A percentile compares a stretch with the other conserved stretches of the same genome.
phyloP scores from a whole-genome alignment of 2,329 filamentous ascomycete genomes.

The Aspergillus pseudoviridinutans region DNA sequence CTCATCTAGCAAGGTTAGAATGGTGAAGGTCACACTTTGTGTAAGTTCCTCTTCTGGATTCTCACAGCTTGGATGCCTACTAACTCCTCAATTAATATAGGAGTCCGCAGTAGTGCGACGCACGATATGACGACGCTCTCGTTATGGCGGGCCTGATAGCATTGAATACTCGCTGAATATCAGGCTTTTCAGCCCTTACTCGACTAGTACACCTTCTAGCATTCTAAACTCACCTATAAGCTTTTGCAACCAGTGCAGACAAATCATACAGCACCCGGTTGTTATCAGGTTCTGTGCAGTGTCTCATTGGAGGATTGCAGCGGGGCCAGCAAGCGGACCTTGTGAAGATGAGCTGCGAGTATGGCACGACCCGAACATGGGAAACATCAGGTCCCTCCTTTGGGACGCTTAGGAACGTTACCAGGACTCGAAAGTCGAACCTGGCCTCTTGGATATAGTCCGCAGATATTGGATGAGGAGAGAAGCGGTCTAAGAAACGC shows the following conservation, averaged over 20 bases:
- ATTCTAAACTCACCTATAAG: neutral
- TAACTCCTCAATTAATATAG: neutral
- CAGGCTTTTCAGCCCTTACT: neutral
- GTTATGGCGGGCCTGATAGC: neutral
- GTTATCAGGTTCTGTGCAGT: neutral
- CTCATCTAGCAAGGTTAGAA: neutral
- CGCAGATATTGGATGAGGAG: neutral
- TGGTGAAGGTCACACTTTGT: neutral
- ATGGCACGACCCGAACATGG: neutral
- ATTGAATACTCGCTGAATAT: neutral
- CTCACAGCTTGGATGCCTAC: neutral
- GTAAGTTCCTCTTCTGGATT: neutral
- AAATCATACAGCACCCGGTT: neutral
- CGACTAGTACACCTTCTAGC: too few relatives aligned
- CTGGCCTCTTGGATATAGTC: neutral
- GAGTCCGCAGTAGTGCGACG: neutral
- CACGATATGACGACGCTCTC: neutral
- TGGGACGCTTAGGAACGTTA: neutral
- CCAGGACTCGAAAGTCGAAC: too few relatives aligned
- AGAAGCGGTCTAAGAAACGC: neutral
- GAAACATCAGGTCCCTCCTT: neutral
- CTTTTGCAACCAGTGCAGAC: neutral
- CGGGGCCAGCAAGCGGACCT: neutral
- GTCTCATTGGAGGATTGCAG: neutral
- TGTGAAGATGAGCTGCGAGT: neutral